Conservation (phyloP, 148 eudicot genomes). For the Silene latifolia region DNA sequence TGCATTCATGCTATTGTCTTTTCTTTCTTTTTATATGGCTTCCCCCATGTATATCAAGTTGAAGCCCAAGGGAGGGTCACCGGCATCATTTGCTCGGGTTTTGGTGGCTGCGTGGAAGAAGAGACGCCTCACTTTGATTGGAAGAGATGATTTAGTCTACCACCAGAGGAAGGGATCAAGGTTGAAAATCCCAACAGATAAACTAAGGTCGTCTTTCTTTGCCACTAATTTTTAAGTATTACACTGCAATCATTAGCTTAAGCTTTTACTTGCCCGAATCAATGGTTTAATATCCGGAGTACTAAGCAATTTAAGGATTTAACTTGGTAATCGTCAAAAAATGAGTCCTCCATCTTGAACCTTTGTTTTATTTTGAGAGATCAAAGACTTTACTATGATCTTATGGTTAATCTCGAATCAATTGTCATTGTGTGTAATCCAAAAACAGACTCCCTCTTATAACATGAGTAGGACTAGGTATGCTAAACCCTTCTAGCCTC, state of each 20-base stretch:
- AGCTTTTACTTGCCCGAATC: no score
- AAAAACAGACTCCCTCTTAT: no score
- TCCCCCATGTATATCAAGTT: constrained; percentile 52
- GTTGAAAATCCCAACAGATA: constrained; percentile 33
- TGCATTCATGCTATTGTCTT: constrained; percentile 39
- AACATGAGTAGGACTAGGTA: no score
- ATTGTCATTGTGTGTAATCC: no score
- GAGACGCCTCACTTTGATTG: constrained; percentile 25
- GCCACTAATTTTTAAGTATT: not conserved
- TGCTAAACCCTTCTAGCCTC: no score
- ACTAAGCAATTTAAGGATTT: no score
- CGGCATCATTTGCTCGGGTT: constrained; percentile 45
- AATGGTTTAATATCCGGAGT: no score
- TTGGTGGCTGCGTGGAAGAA: constrained; percentile 42
- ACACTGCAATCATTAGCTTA: no score
- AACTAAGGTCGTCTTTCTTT: constrained; percentile 38
- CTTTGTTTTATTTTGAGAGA: no score
- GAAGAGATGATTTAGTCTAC: constrained; percentile 14
- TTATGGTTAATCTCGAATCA: not conserved
- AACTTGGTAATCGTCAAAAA: no score
- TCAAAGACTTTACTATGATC: no score
- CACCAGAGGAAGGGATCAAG: constrained; percentile 34
- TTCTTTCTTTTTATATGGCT: constrained; percentile 47
- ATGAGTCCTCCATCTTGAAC: no score
- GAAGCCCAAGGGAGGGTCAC: constrained; percentile 34